phyloP scores from a whole-genome alignment of 495 filamentous ascomycete species.

The Cercophora samala region DNA sequence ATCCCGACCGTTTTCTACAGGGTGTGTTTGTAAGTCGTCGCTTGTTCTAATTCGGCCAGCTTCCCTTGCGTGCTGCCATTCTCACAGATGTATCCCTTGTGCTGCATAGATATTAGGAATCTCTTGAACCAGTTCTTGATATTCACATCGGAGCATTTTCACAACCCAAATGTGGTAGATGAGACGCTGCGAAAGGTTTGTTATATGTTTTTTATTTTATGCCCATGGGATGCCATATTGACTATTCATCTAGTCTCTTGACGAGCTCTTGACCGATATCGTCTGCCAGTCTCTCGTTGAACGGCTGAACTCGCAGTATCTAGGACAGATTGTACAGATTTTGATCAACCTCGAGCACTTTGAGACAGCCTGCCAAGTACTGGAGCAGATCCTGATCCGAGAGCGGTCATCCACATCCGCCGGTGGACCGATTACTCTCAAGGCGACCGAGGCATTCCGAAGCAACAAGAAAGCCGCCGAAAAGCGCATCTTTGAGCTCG shows the following conservation, averaged over 20 bases:
- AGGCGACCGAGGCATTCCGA: constrained; percentile 79
- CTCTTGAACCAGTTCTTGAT: constrained; percentile 96
- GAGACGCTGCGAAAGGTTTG: constrained; percentile 73
- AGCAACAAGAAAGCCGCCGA: constrained; percentile 93
- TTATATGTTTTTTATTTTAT: neutral
- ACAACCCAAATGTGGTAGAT: constrained; percentile 80
- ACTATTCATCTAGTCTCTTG: constrained; percentile 52
- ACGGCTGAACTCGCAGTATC: constrained; percentile 82
- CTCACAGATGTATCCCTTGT: constrained; percentile 97
- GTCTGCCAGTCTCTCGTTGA: constrained; percentile 89
- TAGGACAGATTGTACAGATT: constrained; percentile 97
- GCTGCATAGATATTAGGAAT: constrained; percentile 95
- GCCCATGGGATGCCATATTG: constrained; percentile 8
- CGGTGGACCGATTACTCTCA: constrained; percentile 67
- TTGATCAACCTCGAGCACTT: constrained; percentile 97
- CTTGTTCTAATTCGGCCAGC: constrained; percentile 38
- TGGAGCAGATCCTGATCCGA: constrained; percentile 77
- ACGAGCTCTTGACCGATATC: constrained; percentile 83
- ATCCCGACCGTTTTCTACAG: constrained; percentile 2
- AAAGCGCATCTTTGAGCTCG: constrained; percentile 96
- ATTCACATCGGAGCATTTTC: constrained; percentile 92
- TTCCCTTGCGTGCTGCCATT: constrained; percentile 93
- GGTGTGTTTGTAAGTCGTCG: neutral
- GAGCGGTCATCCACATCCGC: constrained; percentile 75
- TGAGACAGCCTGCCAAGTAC: constrained; percentile 82